phyloP scores from a whole-genome alignment of 345 rosid genomes.

The Noccaea bulbosa region DNA sequence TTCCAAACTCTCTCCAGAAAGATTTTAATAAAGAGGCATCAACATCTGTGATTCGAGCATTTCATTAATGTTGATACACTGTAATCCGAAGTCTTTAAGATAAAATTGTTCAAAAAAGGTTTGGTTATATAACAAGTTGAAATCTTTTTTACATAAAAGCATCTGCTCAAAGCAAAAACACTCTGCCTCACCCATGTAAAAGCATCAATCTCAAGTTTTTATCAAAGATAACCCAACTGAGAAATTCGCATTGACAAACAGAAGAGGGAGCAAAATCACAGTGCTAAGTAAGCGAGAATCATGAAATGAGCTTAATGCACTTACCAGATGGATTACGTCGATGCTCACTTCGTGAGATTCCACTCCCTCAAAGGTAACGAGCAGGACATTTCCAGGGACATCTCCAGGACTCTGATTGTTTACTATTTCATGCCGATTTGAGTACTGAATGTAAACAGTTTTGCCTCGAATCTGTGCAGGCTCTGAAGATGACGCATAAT shows the following conservation, averaged over 20 bases:
- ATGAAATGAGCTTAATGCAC: slow-evolving; percentile 26
- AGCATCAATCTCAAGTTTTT: slow-evolving; percentile 2
- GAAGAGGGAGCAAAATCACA: background rate
- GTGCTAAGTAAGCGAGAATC: background rate
- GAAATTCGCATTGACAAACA: background rate
- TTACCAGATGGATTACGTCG: slow-evolving; percentile 93
- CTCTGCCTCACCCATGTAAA: background rate
- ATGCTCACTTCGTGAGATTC: slow-evolving; percentile 93
- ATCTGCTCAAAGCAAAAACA: slow-evolving; percentile 33
- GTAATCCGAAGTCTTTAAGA: slow-evolving; percentile 6
- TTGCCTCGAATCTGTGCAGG: slow-evolving; percentile 97
- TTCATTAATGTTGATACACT: slow-evolving; percentile 41
- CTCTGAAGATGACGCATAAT: slow-evolving; percentile 95
- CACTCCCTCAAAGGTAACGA: slow-evolving; percentile 94
- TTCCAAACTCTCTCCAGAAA: slow-evolving; percentile 81
- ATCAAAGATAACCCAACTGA: background rate
- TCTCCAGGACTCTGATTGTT: slow-evolving; percentile 97
- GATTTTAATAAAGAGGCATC: slow-evolving; percentile 71
- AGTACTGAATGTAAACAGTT: slow-evolving; percentile 92
- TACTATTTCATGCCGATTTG: slow-evolving; percentile 93
- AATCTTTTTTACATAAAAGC: background rate
- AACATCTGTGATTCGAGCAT: slow-evolving; percentile 66
- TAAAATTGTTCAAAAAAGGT: background rate
- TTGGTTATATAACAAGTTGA: slow-evolving; percentile 3
- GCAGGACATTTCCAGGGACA: slow-evolving; percentile 91